These are phyloP conservation scores for Fusarium vanettenii DNA, from an alignment of 2,329 filamentous ascomycete species.

Conservation along the genomic window DNA sequence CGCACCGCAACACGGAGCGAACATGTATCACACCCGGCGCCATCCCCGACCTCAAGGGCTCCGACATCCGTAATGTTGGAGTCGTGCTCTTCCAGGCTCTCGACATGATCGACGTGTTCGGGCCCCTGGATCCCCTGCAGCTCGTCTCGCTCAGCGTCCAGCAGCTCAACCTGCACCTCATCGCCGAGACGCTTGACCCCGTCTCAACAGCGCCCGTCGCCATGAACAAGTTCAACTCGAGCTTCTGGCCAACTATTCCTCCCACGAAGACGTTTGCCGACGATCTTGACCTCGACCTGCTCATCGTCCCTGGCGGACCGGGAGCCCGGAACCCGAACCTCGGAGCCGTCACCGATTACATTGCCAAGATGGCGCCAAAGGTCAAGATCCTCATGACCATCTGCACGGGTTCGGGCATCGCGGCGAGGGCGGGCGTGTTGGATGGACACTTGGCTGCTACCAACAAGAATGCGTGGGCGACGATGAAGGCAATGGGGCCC, in stretches of 20 bases:
- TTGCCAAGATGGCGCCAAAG: conserved; percentile 54
- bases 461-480: conserved; percentile 70
- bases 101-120: conserved; percentile 59
- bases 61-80: conserved; percentile 49
- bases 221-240: conserved; percentile 49
- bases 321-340: conserved; percentile 57
- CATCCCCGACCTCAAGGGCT: conserved; percentile 35
- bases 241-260: conserved; percentile 50
- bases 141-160: conserved; percentile 48
- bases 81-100: conserved; percentile 59
- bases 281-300: conserved; percentile 64
- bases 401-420: conserved; percentile 72
- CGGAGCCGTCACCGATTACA: conserved; percentile 51
- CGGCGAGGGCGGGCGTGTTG: conserved; percentile 69
- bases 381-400: conserved; percentile 71
- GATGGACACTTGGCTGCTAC: conserved; percentile 72
- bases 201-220: conserved; percentile 50
- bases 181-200: conserved; percentile 55
- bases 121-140: conserved; percentile 59
- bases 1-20: not conserved
- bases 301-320: conserved; percentile 73
- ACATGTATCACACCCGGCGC: conserved; percentile 37
- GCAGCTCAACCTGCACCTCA: conserved; percentile 54
- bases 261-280: conserved; percentile 65
- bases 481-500: conserved; percentile 59